Conservation (phyloP, 2,329 filamentous ascomycete genomes). For the Dactylonectria macrodidyma region DNA sequence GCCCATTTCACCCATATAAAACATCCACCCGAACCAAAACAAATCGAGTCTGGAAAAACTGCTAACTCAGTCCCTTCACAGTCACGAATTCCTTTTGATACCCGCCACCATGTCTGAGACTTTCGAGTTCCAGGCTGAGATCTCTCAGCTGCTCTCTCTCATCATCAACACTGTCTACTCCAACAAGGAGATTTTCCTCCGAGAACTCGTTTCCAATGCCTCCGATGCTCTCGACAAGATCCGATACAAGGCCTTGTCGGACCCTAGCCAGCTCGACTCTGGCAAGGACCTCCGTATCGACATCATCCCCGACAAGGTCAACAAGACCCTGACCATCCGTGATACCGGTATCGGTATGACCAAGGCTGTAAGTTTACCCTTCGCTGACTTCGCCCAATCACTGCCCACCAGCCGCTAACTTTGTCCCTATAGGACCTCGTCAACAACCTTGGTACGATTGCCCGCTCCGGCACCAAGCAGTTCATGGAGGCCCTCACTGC, state of each 20-base stretch:
- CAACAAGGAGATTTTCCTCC: slow-evolving; percentile 99
- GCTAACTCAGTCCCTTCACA: slow-evolving; percentile 39
- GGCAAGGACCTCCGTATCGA: slow-evolving; percentile 99
- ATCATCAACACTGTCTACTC: slow-evolving; percentile 99
- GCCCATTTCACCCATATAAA: slow-evolving; percentile 26
- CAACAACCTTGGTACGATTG: slow-evolving; percentile 99
- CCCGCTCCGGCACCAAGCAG: slow-evolving; percentile 99
- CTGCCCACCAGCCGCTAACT: slow-evolving; percentile 14
- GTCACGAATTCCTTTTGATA: slow-evolving; percentile 56
- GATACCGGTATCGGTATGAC: slow-evolving; percentile 99
- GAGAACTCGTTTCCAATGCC: slow-evolving; percentile 98
- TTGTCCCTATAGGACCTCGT: slow-evolving; percentile 81
- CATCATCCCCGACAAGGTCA: slow-evolving; percentile 97
- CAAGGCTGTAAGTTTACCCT: slow-evolving; percentile 89
- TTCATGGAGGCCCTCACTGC: slow-evolving; percentile 99
- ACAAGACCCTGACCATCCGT: slow-evolving; percentile 96
- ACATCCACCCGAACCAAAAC: not conserved
- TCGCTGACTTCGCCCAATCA: not conserved
- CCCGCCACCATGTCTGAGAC: slow-evolving; percentile 89
- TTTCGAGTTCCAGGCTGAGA: slow-evolving; percentile 99
- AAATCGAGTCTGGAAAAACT: slow-evolving; percentile 21
- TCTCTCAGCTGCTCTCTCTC: slow-evolving; percentile 99
- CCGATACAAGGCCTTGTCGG: slow-evolving; percentile 97
- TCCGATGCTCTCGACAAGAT: slow-evolving; percentile 99
- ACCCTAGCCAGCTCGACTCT: slow-evolving; percentile 96